Percentiles rank a stretch among this genome's conserved stretches.
phyloP scores from a whole-genome alignment of 352 stramenopile species.

The Phytopythium kandeliae region DNA sequence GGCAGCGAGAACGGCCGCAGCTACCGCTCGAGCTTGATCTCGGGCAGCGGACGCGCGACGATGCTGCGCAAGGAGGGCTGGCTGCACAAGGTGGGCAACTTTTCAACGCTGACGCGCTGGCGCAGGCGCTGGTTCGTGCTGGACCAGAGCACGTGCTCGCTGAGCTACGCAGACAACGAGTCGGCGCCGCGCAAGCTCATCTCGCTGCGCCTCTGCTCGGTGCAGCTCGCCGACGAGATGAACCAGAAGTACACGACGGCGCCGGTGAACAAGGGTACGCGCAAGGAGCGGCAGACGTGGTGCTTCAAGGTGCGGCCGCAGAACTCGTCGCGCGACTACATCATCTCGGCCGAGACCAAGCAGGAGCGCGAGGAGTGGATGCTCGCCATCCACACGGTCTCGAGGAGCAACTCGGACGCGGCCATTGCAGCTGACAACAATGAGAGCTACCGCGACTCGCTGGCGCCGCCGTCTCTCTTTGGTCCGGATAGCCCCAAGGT shows the following conservation, averaged over 20 bases:
- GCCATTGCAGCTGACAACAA: conserved; percentile 18
- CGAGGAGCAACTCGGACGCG: conserved; percentile 8
- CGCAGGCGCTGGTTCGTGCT: conserved; percentile 73
- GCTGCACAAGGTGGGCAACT: conserved; percentile 79
- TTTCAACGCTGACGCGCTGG: conserved; percentile 69
- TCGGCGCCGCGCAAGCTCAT: conserved; percentile 64
- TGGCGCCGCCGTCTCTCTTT: conserved; percentile 7
- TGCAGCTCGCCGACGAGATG: conserved; percentile 76
- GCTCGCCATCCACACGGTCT: conserved; percentile 74
- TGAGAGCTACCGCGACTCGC: conserved; percentile 14
- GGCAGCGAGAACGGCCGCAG: conserved; percentile 4
- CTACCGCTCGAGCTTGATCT: conserved; percentile 11
- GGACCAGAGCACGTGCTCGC: conserved; percentile 68
- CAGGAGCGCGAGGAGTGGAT: conserved; percentile 89
- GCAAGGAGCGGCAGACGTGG: conserved; percentile 74
- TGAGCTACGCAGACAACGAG: conserved; percentile 78
- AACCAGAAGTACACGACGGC: conserved; percentile 84
- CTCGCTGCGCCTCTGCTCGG: conserved; percentile 57
- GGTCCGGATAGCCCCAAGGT: conserved; percentile 17
- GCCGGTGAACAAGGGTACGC: conserved; percentile 82
- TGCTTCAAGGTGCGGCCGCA: conserved; percentile 81
- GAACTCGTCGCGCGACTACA: conserved; percentile 76
- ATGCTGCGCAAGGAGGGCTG: conserved; percentile 78
- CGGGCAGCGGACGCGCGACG: conserved; percentile 36
- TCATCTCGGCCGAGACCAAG: conserved; percentile 83